Percentiles rank a stretch among this genome's conserved stretches.
Conservation (phyloP, 2,329 filamentous ascomycete species). For the Monilinia aucupariae region DNA sequence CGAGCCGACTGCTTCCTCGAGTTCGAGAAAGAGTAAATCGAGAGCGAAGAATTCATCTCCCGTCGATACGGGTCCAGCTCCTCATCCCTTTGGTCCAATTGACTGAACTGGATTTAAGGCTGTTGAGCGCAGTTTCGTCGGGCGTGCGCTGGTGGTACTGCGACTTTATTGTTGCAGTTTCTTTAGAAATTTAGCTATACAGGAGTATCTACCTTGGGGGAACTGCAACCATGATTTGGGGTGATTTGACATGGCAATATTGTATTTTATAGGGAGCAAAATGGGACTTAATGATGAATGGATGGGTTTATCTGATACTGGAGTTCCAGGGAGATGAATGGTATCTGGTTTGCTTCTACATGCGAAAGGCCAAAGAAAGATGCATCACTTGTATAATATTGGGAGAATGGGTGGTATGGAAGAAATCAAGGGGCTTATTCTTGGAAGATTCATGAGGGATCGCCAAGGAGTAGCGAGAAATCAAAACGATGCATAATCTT, state of each 20-base stretch:
- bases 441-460: neutral
- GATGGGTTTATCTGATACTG: neutral
- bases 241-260: neutral
- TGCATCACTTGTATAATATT: neutral
- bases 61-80: neutral
- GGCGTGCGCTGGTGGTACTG: neutral
- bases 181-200: neutral
- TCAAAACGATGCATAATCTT: neutral
- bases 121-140: neutral
- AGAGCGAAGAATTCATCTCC: conserved; percentile 13
- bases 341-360: conserved; percentile 4
- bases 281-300: neutral
- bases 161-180: neutral
- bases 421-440: neutral
- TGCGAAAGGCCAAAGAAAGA: neutral
- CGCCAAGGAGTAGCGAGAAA: neutral
- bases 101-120: neutral
- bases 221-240: neutral
- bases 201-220: neutral
- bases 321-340: neutral
- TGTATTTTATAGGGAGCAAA: neutral
- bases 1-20: conserved; percentile 1
- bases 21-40: conserved; percentile 15
- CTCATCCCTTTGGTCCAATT: conserved; percentile 16
- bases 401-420: neutral